phyloP scores from a whole-genome alignment of 768 basidiomycete species.

The Lentinula aciculospora region DNA sequence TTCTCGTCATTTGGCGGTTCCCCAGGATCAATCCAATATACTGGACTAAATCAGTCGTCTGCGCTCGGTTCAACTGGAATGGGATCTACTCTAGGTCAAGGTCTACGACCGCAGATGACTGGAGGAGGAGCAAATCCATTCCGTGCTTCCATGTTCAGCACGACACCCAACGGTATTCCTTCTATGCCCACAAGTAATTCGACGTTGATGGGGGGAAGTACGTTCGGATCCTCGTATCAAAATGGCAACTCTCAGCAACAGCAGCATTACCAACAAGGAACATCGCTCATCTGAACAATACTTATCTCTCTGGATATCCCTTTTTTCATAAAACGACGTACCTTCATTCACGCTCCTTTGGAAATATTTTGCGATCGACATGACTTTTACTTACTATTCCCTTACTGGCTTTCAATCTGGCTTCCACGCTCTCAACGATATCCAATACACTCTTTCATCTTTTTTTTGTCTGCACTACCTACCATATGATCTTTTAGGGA shows the following conservation, averaged over 20 bases:
- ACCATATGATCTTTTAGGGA: neutral
- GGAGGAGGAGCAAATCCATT: slow-evolving; percentile 58
- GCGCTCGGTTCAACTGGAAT: slow-evolving; percentile 12
- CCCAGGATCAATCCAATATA: slow-evolving; percentile 12
- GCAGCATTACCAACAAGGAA: slow-evolving; percentile 34
- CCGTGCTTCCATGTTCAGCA: slow-evolving; percentile 50
- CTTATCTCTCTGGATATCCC: neutral
- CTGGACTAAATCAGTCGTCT: slow-evolving; percentile 28
- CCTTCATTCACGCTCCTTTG: neutral
- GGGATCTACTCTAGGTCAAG: slow-evolving; percentile 33
- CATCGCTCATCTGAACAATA: slow-evolving; percentile 43
- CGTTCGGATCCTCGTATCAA: slow-evolving; percentile 1
- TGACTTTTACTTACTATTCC: neutral
- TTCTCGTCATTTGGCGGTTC: slow-evolving; percentile 1
- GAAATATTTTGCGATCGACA: slow-evolving; percentile 8
- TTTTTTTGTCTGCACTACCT: slow-evolving; percentile 10
- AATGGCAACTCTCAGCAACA: slow-evolving; percentile 14
- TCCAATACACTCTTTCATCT: slow-evolving; percentile 11
- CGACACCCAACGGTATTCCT: slow-evolving; percentile 11
- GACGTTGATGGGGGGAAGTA: slow-evolving; percentile 4
- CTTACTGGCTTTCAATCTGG: slow-evolving; percentile 12
- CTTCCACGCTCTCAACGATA: slow-evolving; percentile 12
- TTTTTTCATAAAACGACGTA: neutral
- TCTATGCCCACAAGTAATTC: slow-evolving; percentile 13
- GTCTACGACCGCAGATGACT: slow-evolving; percentile 58